Base-by-base conservation (phyloP, 2,329 filamentous ascomycete species). In the Fusarium setosum region DNA sequence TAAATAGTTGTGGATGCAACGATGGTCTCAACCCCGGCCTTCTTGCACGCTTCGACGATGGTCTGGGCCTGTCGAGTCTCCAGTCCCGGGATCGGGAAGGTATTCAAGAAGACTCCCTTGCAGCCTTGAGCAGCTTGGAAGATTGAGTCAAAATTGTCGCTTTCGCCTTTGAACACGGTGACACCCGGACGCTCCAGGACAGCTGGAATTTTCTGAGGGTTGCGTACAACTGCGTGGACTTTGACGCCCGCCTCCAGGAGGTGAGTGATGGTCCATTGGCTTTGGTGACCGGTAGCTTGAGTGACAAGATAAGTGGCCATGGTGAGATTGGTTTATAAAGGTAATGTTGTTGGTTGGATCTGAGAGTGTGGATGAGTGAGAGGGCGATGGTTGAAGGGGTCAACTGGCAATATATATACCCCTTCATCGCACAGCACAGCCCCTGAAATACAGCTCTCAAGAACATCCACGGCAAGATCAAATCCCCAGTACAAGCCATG, bases 121-220 rank as follows among this genome's bases (percentile, higher is more conserved):
- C 76, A 79, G 29, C 77, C 78, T 21, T 73, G 63, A 0, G 77
- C 76, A 3, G 78, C 78, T 31, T 41, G 32, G 26, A 66, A 67
- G 21, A 80, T 63, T 0, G 65, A 72, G 0, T 78, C 73, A n/a
- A 70, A 66, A 17, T 77, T 71, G 7, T 60, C 66, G 63, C 73
- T 79, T 12, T 79, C 74, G 9, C 77, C 77, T 48, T 79, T 61
- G 60, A 80, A 79, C 18, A 80, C 9, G 0, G 73, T 77, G 34
- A 79, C 68, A 5, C 63, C 63, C 0, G 70, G 64, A 8, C 61
- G 20, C 4, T 72, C 50, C 13, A 79, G 61, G 51, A 69, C 32
- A 1, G 57, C 7, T 1, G 74, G 73, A 5, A 73, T 47, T 21
- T 75, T 77, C n/a, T 73, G 45, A 6, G 69, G 72, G 41, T 80